Evolutionary conservation across 805 yeast genomes (phyloP), one percentile per base, ranked within the genome.

Genomic region (Pichia deserticola): DNA sequence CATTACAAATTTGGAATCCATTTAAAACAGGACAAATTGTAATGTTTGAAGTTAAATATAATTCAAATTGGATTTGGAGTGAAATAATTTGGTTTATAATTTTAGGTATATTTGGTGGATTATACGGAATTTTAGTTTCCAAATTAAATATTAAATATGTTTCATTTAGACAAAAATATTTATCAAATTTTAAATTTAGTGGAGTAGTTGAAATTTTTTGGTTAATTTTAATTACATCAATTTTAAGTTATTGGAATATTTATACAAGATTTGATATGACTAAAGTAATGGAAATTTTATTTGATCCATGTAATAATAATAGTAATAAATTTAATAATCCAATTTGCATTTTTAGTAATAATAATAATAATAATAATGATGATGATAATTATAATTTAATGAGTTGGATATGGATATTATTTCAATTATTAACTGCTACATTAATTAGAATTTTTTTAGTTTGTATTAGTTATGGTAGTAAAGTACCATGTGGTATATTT

Each of bases 401-500:
- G 4, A 35, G 30, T 15, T 49, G 52, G 48, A 9, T 66, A 79
- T 40, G 42, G 9, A 44, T 41, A 4, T 58, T 86, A 4, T 54
- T 74, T 1, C 75, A 90, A 0, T 72, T 93, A 25, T 48, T 76
- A 0, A 70, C 78, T 46, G 97, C 97, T 0, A 85, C 96, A 0
- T 54, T 81, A 0, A 67, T 88, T 5, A 73, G 99, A 49, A 79
- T 83, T 70, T 54, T 75, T 0, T 73, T 93, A 45, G 87, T 93
- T 30, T 77, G 89, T 30, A 73, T 93, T 13, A 85, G 98, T 0
- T 93, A 95, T 64, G 97, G 97, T 3, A 82, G 89, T 54, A 89
- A 85, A 66, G 90, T 92, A 0, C 99, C 99, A 0, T 95, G 97
- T n/a, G 99, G 99, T 13, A 88, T 92, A 6, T 85, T 93, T 67